Percentiles rank a stretch among this genome's conserved stretches.
Evolutionary conservation across 108 stramenopile genomes (phyloP).

Genomic region (Asterionellopsis glacialis): DNA sequence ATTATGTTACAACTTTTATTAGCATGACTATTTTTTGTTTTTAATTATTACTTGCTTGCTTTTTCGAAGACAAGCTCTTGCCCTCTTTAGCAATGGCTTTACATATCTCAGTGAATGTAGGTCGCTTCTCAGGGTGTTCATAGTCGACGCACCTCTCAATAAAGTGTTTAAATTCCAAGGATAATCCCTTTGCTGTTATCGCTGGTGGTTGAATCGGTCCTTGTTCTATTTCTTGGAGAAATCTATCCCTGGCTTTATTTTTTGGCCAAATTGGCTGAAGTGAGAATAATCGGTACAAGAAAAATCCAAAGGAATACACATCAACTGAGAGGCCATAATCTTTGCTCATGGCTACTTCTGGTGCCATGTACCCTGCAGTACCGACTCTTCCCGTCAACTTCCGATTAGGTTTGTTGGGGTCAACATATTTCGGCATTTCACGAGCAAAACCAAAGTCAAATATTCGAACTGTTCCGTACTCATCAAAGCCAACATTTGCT

Average conservation of each 20-base stretch:
- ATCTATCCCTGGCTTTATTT: background rate
- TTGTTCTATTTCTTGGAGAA: background rate
- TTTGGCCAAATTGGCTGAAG: background rate
- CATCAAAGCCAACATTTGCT: slow-evolving; percentile 55
- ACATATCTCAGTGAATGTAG: background rate
- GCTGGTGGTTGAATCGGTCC: background rate
- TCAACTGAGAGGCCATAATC: slow-evolving; percentile 37
- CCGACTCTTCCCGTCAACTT: slow-evolving; percentile 74
- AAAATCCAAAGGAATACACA: slow-evolving; percentile 47
- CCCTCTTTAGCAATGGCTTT: too few relatives aligned
- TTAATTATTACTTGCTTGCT: too few relatives aligned
- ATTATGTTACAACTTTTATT: too few relatives aligned
- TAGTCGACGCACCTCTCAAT: background rate
- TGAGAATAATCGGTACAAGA: slow-evolving; percentile 34
- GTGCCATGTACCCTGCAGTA: slow-evolving; percentile 66
- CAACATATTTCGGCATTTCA: too few relatives aligned
- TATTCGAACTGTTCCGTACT: slow-evolving; percentile 37
- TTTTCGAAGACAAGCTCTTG: too few relatives aligned
- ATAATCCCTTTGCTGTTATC: background rate
- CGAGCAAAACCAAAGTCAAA: slow-evolving; percentile 62
- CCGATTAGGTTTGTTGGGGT: too few relatives aligned
- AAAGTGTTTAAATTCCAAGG: too few relatives aligned
- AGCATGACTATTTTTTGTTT: too few relatives aligned
- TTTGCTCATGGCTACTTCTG: background rate
- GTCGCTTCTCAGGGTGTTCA: background rate